Base-by-base conservation (phyloP, 2,329 filamentous ascomycete genomes). In the Curvularia lunata region DNA sequence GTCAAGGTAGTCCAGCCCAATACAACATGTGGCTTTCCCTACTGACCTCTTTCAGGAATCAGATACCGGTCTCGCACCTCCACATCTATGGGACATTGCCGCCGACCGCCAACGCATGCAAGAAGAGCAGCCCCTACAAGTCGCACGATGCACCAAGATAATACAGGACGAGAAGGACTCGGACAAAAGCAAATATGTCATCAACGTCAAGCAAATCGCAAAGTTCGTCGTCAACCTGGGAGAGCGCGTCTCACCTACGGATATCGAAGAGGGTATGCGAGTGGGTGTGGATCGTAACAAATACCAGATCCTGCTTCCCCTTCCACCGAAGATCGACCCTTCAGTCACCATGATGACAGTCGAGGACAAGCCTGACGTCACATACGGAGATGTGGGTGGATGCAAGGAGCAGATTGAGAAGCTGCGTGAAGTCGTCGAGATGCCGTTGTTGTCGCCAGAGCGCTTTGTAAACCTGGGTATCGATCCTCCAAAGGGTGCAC, bases 301-400 rank as follows among this genome's bases (percentile, higher is more conserved):
- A 84, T 99, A 99, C 80, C 95, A 99, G 81, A 99, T 99, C 73
- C 88, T 99, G 78, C 85, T 99, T 47, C 95, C 95, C 34, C 82
- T 99, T 53, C 95, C 95, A 42, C 95, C 95, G 34, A 99, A 98
- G 85, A 99, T 99, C 82, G 95, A 99, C 75, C 94, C 95, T 52
- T 97, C 91, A 69, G 95, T 99, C 67, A 99, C 95, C 38, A 99
- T 99, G 95, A 99, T 99, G 95, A 98, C 95, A 49, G 95, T 99
- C 64, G 95, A 99, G 83, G 95, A 99, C 82, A 99, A 99, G 84
- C 95, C 95, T 16, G 95, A 99, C 78, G 95, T 99, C 61, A 99
- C 95, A 62, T 99, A 99, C 72, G 95, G 95, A 69, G 95, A 99
- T 82, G 94, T 99, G 40, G 95, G 95, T 80, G 95, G 95, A 55